Evolutionary conservation across 345 rosid species (phyloP).

Genomic region (Syzygium oleosum): DNA sequence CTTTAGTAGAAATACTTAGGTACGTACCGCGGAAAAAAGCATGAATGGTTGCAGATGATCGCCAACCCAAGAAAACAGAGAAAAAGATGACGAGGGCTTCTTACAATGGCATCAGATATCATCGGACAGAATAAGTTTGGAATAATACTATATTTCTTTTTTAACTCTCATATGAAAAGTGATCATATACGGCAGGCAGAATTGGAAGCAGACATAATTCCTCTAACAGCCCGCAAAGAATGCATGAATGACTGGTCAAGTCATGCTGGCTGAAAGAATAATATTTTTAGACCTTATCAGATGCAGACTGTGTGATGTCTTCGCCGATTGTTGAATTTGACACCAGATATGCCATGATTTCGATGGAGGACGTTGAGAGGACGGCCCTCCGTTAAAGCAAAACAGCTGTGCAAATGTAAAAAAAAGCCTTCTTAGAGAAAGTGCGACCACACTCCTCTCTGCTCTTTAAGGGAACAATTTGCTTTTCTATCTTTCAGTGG

Average conservation of each 20-base stretch:
- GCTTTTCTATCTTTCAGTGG: background rate
- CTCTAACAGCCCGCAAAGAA: background rate
- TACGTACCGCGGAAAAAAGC: background rate
- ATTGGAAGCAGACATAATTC: background rate
- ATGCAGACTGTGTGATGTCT: background rate
- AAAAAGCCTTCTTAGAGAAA: background rate
- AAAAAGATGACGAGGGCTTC: background rate
- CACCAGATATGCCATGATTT: background rate
- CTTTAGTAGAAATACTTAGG: background rate
- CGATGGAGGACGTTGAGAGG: background rate
- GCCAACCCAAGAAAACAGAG: background rate
- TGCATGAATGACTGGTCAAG: background rate
- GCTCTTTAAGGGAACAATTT: background rate
- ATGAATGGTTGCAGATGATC: background rate
- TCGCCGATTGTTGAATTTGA: background rate
- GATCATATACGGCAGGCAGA: fast-evolving
- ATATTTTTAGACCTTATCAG: background rate
- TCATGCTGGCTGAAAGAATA: background rate
- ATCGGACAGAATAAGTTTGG: too few species aligned
- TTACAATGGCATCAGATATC: too few species aligned
- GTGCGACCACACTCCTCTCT: background rate
- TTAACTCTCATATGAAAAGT: background rate
- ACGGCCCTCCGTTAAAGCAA: background rate
- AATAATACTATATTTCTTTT: too few species aligned
- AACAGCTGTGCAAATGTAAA: background rate